phyloP scores from a whole-genome alignment of 495 filamentous ascomycete species.

The Lindgomyces ingoldianus region DNA sequence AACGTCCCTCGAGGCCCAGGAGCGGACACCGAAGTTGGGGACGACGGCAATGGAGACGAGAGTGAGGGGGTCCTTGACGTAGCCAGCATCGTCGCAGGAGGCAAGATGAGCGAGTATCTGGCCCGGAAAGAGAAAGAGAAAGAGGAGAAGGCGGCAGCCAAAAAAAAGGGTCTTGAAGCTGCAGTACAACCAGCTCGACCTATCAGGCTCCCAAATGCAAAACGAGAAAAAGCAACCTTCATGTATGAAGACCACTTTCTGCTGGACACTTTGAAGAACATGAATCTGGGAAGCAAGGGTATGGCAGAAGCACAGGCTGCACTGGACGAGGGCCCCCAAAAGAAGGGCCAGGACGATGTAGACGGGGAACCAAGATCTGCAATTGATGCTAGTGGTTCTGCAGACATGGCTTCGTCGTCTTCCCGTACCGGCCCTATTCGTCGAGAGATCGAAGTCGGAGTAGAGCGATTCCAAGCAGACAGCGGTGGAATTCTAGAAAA shows the following conservation, averaged over 20 bases:
- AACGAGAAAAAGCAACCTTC: constrained; percentile 73
- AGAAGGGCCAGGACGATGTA: constrained; percentile 40
- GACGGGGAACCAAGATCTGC: constrained; percentile 32
- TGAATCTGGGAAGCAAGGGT: constrained; percentile 49
- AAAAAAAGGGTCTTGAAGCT: constrained; percentile 54
- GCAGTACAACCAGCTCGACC: constrained; percentile 54
- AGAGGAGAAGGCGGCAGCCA: constrained; percentile 65
- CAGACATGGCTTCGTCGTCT: constrained; percentile 41
- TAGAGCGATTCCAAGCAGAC: constrained; percentile 83
- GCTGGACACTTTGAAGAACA: constrained; percentile 58
- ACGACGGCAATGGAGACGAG: constrained; percentile 54
- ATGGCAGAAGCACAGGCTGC: constrained; percentile 43
- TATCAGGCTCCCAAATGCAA: constrained; percentile 74
- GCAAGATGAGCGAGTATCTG: constrained; percentile 88
- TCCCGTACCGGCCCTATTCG: constrained; percentile 50
- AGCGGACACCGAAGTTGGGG: constrained; percentile 53
- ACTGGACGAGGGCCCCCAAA: constrained; percentile 48
- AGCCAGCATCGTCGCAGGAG: constrained; percentile 86
- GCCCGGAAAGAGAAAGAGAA: constrained; percentile 92
- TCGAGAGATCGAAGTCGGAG: constrained; percentile 80
- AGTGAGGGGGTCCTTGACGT: constrained; percentile 90
- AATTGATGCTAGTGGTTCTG: constrained; percentile 33
- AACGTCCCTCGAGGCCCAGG: constrained; percentile 55
- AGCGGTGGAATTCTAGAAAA: constrained; percentile 71
- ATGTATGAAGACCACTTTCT: constrained; percentile 77